Percentiles rank a stretch among this genome's conserved stretches.
Conservation (phyloP, 225 moss, liverwort and hornwort species). For the Pleurozium schreberi region DNA sequence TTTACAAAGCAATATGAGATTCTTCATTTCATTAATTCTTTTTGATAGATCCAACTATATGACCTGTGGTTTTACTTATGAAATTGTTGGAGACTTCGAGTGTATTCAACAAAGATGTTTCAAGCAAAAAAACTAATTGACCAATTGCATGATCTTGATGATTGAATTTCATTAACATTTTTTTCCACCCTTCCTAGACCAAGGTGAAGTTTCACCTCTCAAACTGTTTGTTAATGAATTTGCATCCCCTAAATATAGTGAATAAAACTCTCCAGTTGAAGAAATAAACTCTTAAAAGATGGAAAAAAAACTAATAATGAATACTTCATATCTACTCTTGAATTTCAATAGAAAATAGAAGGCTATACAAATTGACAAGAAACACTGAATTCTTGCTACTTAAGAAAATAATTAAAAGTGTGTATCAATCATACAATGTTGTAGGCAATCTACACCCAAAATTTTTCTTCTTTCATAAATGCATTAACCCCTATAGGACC, state of each 20-base stretch:
- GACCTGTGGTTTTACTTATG: too few relatives aligned
- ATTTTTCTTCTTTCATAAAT: neutral
- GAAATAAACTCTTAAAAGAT: neutral
- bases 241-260: neutral
- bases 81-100: too few relatives aligned
- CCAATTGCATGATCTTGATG: neutral
- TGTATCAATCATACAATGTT: neutral
- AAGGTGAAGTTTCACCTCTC: neutral
- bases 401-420: neutral
- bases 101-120: neutral
- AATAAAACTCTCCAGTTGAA: neutral
- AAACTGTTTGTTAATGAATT: neutral
- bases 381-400: neutral
- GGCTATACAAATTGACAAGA: neutral
- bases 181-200: neutral
- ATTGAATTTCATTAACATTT: neutral
- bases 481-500: too few relatives aligned
- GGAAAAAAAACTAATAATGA: neutral
- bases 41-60: too few relatives aligned
- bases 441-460: neutral
- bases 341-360: neutral
- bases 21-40: too few relatives aligned
- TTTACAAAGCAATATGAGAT: too few relatives aligned
- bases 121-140: neutral
- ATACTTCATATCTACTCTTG: neutral